Evolutionary conservation across 176 grass and related monocot species (phyloP), one percentile per base, ranked within the genome.

Genomic region (Aegilops bicornis): DNA sequence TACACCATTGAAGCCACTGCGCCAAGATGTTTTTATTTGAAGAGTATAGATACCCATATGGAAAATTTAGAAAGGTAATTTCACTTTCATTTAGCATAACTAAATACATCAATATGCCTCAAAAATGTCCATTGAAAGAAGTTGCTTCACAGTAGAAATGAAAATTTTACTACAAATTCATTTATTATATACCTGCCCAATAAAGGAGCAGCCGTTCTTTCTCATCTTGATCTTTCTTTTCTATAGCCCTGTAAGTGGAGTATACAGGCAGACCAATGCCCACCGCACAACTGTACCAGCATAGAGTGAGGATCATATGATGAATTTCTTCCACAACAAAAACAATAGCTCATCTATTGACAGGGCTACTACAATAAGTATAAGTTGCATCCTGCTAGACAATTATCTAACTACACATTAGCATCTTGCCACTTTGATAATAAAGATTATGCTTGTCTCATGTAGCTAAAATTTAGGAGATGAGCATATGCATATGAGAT

Each of bases 161-260:
- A 19, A 52, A 7, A 2, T 54, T 19, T 54, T 25, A 58, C 25
- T 29, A 52, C 14, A 40, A 73, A 75, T 68, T 17, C 45, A 79
- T 42, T 70, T 33, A 75, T 69, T 27, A 87, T 87, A 27, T 52
- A 98, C 97, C 94, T 94, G 94, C 89, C 97, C 97, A 98, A 94
- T 96, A 98, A 70, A 96, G 79, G 39, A 98, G 97, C 83, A 92
- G 85, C 50, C 87, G 88, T 60, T 98, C 97, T 92, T 91, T 93
- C 39, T 91, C 92, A 77, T 82, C 89, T 79, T 86, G 76, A 87
- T 96, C 92, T 84, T 98, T 94, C 80, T 98, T 94, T 76, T 98
- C 94, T 68, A 98, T 98, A 79, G 97, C 97, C 89, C 87, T 98
- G 79, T 94, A 96, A 79, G 97, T 98, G 31, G 88, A 96, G 87